Evolutionary conservation across 768 basidiomycete species (phyloP), one percentile per base, ranked within the genome.

Genomic region (Russula compacta): DNA sequence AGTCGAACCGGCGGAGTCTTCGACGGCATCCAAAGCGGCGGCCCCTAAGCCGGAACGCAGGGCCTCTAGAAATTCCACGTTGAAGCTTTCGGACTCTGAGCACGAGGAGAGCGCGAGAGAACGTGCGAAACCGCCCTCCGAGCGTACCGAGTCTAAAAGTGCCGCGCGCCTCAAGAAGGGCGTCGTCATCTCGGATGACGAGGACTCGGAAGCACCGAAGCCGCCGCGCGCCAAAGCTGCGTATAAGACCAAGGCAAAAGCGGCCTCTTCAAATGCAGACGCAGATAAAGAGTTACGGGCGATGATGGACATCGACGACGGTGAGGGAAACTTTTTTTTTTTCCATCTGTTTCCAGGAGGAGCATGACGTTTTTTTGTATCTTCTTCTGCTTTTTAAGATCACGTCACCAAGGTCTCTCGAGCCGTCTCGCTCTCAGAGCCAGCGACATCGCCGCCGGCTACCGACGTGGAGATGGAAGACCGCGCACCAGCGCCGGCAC

Each of bases 281-380:
- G 73, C 75, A 11, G 75, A 75, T 65, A 69, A 59, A 64, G 80
- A 78, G 47, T 52, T 79, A 51, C 70, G 71, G n/a, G 85, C 81
- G 10, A 79, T 89, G 76, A 88, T 89, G 87, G 87, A 90, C 53
- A 78, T 89, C 56, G 87, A 88, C 58, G 88, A 89, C 67, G 82
- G 88, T 86, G 50, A 21, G 43, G 11, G 70, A 60, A 24, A 35
- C 15, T 19, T 3, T 49, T 33, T 15, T 33, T 32, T 32, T 2
- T 10, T 29, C 0, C 12, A 10, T 33, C 24, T 12, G 7, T 33
- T 33, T 17, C 32, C 17, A 33, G 9, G 15, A 11, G 6, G 11
- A 48, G 48, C 15, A 12, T 17, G 12, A 49, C 4, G 7, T 33
- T n/a, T 19, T 10, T 7, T n/a, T n/a, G n/a, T n/a, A 6, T 19